Percentiles rank a stretch among this genome's conserved stretches.
Conservation (phyloP, 176 grass and related monocot species). For the Themeda triandra region DNA sequence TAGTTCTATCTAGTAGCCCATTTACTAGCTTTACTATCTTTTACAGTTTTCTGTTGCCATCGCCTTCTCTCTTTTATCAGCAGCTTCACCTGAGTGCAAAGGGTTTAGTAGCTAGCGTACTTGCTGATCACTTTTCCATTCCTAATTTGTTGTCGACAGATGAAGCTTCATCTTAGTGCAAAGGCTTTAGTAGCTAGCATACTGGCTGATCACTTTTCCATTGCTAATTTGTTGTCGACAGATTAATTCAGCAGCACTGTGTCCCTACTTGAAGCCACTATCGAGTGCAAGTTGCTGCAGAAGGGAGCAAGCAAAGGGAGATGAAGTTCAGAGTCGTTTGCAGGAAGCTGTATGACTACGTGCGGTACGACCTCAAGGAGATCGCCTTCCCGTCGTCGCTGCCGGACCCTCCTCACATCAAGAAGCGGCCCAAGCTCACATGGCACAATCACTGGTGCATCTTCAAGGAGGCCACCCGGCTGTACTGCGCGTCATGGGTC, state of each 20-base stretch:
- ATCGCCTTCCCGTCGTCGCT: conserved; percentile 70
- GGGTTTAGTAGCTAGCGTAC: neutral
- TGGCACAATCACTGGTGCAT: conserved; percentile 47
- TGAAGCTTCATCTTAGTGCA: too few species aligned
- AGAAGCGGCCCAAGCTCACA: conserved; percentile 46
- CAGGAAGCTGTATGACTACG: conserved; percentile 57
- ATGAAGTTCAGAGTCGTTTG: conserved; percentile 69
- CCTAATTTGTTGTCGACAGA: too few species aligned
- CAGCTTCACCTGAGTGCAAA: neutral
- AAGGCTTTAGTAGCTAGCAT: neutral
- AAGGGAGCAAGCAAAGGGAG: neutral
- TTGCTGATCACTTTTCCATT: too few species aligned
- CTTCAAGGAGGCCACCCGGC: conserved; percentile 64
- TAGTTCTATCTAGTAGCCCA: neutral
- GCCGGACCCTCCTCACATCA: conserved; percentile 49
- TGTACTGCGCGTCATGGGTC: conserved; percentile 48
- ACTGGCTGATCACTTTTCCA: neutral
- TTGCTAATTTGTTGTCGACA: neutral
- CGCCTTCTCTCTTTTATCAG: too few species aligned
- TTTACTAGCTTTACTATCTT: neutral
- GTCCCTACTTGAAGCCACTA: neutral
- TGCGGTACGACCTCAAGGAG: conserved; percentile 70
- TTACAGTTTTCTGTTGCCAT: neutral
- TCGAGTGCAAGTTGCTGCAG: neutral
- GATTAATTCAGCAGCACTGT: neutral